These are phyloP conservation scores for Hysterium pulicare DNA, from an alignment of 2,329 filamentous ascomycete species.

Conservation along the genomic window DNA sequence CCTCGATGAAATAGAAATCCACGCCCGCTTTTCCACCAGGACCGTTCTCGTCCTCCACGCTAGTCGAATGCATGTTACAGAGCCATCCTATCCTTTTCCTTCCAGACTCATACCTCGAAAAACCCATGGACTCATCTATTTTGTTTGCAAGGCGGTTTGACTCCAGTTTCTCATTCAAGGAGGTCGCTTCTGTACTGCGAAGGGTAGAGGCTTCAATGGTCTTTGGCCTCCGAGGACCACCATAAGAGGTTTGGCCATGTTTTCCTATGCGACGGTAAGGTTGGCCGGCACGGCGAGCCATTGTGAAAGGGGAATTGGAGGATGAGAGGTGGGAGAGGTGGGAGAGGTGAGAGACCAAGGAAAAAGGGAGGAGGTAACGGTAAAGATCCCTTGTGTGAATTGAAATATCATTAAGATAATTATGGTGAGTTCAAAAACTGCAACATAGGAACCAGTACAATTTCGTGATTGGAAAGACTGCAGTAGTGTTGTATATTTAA, in stretches of 20 bases:
- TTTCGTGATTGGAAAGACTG: too few species aligned
- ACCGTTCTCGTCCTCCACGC: slow-evolving; percentile 77
- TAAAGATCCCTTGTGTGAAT: background rate
- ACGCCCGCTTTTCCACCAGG: slow-evolving; percentile 83
- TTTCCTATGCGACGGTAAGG: slow-evolving; percentile 44
- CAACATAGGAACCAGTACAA: too few species aligned
- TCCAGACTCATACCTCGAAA: slow-evolving; percentile 84
- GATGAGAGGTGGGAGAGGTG: slow-evolving; percentile 15
- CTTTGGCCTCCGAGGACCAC: slow-evolving; percentile 60
- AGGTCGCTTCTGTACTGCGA: slow-evolving; percentile 77
- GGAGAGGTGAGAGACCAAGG: slow-evolving; percentile 4
- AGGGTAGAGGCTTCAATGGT: slow-evolving; percentile 76
- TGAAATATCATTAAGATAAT: too few species aligned
- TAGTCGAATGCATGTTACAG: slow-evolving; percentile 89
- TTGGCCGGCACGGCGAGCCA: slow-evolving; percentile 43
- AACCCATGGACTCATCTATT: slow-evolving; percentile 95
- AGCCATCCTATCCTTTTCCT: slow-evolving; percentile 87
- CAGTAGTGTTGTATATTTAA: too few species aligned
- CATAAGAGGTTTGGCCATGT: slow-evolving; percentile 40
- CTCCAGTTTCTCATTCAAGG: slow-evolving; percentile 89
- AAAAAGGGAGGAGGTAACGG: slow-evolving; percentile 13
- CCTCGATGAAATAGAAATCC: slow-evolving; percentile 87
- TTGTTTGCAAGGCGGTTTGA: slow-evolving; percentile 75
- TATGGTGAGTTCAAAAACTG: too few species aligned
- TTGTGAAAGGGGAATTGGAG: slow-evolving; percentile 23